These are phyloP conservation scores for Didymella lethalis DNA, from an alignment of 2,329 filamentous ascomycete species.

Conservation along the genomic window DNA sequence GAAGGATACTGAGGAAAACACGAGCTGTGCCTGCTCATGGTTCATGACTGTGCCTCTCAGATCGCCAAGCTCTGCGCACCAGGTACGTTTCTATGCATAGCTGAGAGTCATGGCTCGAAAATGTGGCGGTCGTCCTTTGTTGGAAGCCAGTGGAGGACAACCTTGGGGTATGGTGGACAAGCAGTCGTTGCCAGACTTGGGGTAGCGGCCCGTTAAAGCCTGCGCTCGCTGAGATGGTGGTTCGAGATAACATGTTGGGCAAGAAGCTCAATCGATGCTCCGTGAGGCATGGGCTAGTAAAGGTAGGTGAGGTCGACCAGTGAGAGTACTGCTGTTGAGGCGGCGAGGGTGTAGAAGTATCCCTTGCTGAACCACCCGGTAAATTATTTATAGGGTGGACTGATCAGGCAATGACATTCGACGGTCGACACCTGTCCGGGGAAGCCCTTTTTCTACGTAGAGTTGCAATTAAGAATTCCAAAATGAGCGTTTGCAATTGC, in stretches of 20 bases:
- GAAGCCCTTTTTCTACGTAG: slow-evolving; percentile 3
- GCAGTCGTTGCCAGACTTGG: slow-evolving; percentile 1
- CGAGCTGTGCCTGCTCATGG: background rate
- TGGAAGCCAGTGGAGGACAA: background rate
- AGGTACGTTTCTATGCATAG: background rate
- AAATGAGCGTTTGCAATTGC: background rate
- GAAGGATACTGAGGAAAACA: background rate
- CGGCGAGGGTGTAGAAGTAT: slow-evolving; percentile 2
- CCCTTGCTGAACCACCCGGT: slow-evolving; percentile 18
- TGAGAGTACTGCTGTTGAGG: background rate
- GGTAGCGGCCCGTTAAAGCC: slow-evolving; percentile 4
- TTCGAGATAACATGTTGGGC: slow-evolving; percentile 11
- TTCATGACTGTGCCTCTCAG: slow-evolving; percentile 5
- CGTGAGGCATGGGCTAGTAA: background rate
- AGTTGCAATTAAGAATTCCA: background rate
- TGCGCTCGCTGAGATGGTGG: background rate
- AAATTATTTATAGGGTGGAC: background rate
- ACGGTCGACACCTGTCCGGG: background rate
- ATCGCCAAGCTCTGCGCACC: slow-evolving; percentile 1
- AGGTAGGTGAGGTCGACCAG: background rate
- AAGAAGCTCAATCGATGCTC: slow-evolving; percentile 6
- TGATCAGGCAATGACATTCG: slow-evolving; percentile 2
- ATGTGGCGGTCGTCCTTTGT: slow-evolving; percentile 16
- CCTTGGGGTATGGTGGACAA: background rate
- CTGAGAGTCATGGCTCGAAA: slow-evolving; percentile 1